These are phyloP conservation scores for Ilex asprella DNA, from an alignment of 257 asterid genomes.

Conservation along the genomic window DNA sequence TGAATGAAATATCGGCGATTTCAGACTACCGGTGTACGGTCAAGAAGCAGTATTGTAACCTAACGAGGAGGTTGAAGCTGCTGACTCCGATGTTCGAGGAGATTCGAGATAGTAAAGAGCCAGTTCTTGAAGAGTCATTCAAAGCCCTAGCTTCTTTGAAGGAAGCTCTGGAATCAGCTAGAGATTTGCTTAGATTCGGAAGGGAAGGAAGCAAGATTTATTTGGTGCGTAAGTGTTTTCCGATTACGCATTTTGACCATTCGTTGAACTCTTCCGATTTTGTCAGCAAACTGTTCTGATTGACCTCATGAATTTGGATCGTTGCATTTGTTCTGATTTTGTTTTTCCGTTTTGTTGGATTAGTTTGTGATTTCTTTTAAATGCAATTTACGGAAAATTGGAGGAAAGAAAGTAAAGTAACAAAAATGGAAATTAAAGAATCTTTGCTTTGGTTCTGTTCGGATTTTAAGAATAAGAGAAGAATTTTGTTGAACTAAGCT, in stretches of 20 bases:
- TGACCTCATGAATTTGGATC: not conserved
- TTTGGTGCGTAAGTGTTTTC: constrained; percentile 46
- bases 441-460: too few relatives aligned
- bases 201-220: constrained; percentile 88
- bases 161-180: constrained; percentile 63
- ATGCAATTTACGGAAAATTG: not conserved
- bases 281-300: not conserved
- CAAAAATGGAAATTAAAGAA: too few relatives aligned
- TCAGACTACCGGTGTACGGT: constrained; percentile 60
- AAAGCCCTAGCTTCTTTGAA: constrained; percentile 39
- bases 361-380: not conserved
- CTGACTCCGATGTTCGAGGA: constrained; percentile 96
- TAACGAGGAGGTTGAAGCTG: constrained; percentile 85
- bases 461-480: too few relatives aligned
- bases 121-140: constrained; percentile 42
- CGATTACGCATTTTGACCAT: constrained; percentile 5
- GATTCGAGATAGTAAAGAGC: constrained; percentile 68
- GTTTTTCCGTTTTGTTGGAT: not conserved
- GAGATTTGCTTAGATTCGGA: constrained; percentile 81
- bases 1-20: constrained; percentile 63
- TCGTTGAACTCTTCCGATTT: not conserved
- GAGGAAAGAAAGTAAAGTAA: too few relatives aligned
- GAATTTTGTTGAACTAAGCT: too few relatives aligned
- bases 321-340: not conserved
- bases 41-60: constrained; percentile 81